Base-by-base conservation (phyloP, 1,139 yeast species). In the Candida gigantensis region DNA sequence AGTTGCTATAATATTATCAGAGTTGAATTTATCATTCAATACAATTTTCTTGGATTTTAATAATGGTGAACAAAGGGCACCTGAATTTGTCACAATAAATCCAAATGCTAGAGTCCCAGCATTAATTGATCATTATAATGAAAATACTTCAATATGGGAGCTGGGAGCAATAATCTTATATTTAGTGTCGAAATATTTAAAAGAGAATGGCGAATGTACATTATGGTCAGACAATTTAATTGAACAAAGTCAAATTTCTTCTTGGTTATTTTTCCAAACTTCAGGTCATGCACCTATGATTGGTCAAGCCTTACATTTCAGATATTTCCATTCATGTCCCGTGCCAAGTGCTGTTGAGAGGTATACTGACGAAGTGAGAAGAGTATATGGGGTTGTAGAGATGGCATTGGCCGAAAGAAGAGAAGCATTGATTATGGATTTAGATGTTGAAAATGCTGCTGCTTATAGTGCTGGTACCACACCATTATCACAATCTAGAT, bases 261-360 rank as follows among this genome's bases (percentile, higher is more conserved):
- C 90, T 13, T 90, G 97, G 97, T 72, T 90, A 32, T 90, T 88
- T 57, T 89, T 89, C 70, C 97, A 90, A 63, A 88, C 97, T 3
- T 84, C 95, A 10, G 97, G 97, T 10, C 97, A 89, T 58, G 96
- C 97, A 1, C 97, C 97, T 18, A 90, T 90, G 96, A 87, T 90
- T 52, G 97, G 97, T 16, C 97, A 90, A 60, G 97, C 97, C 3
- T 74, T 89, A 51, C 97, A 90, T 68, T 90, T 90, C 68, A 74
- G 92, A 52, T 87, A 86, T 60, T 89, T 89, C 72, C 97, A 90
- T 60, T 77, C 92, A 6, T 84, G 85, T 42, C 84, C 84, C 41
- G 88, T 90, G 3, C 88, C 92, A 13, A 79, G 89, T 45, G 97
- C 97, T 2, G 86, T 89, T 24, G 95, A 86, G 52, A 73, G 97